Evolutionary conservation across 192 early-diverging fungal genomes (phyloP).

Genomic region (Podila verticillata): DNA sequence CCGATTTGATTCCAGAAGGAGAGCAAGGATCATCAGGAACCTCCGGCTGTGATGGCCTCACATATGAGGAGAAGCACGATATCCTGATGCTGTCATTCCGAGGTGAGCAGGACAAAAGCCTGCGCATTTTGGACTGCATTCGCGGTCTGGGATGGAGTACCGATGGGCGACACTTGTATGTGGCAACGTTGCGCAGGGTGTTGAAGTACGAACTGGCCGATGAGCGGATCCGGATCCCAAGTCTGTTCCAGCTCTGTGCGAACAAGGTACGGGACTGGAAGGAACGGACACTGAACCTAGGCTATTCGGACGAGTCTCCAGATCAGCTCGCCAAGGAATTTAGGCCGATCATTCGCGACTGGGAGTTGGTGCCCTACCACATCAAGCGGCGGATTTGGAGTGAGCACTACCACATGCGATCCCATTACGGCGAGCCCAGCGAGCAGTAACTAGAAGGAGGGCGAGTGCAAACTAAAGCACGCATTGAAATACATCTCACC

Average conservation of each 20-base stretch:
- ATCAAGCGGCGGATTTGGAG: slow-evolving; percentile 42
- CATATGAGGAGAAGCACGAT: slow-evolving; percentile 56
- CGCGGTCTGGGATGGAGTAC: slow-evolving; percentile 59
- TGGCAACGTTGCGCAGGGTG: slow-evolving; percentile 56
- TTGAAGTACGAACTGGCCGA: slow-evolving; percentile 53
- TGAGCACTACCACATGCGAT: slow-evolving; percentile 19
- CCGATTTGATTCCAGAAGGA: slow-evolving; percentile 15
- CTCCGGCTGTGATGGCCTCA: slow-evolving; percentile 10
- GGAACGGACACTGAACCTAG: slow-evolving; percentile 14
- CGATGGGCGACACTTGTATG: slow-evolving; percentile 56
- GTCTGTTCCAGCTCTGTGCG: slow-evolving; percentile 39
- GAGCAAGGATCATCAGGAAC: background rate
- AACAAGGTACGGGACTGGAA: slow-evolving; percentile 44
- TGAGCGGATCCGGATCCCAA: slow-evolving; percentile 19
- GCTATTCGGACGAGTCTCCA: slow-evolving; percentile 6
- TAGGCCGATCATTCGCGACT: slow-evolving; percentile 11
- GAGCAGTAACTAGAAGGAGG: too few species aligned
- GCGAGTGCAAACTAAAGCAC: too few species aligned
- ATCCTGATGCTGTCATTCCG: slow-evolving; percentile 62
- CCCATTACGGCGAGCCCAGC: slow-evolving; percentile 7
- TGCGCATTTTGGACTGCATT: slow-evolving; percentile 58
- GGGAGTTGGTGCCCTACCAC: slow-evolving; percentile 27
- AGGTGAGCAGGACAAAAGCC: slow-evolving; percentile 48
- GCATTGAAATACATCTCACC: too few species aligned
- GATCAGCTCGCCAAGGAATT: slow-evolving; percentile 2